phyloP scores from a whole-genome alignment of 495 filamentous ascomycete species.

The Penicillium waksmanii region DNA sequence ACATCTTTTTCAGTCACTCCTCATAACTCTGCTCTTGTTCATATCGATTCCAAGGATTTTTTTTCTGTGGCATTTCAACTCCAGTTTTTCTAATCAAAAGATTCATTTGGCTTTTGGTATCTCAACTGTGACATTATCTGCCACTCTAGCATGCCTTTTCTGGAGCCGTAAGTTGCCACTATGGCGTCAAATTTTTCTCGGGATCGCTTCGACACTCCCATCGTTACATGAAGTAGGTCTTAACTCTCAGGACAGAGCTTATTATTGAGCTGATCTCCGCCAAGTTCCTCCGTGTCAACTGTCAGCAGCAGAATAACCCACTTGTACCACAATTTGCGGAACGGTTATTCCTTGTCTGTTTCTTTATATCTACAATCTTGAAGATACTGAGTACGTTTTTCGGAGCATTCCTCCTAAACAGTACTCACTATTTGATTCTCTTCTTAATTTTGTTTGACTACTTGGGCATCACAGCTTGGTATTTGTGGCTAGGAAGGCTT shows the following conservation, averaged over 20 bases:
- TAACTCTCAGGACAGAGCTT: not conserved
- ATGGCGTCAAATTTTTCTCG: not conserved
- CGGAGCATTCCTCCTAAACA: not conserved
- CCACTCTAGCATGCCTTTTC: not conserved
- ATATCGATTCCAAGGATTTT: not conserved
- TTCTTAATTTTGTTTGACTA: not conserved
- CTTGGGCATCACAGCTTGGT: not conserved
- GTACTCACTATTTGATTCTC: not conserved
- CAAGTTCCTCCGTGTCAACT: not conserved
- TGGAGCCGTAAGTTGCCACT: not conserved
- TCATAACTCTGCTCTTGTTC: not conserved
- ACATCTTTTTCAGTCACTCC: not conserved
- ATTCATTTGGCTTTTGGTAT: not conserved
- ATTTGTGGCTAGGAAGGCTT: not conserved
- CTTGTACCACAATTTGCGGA: not conserved
- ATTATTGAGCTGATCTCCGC: not conserved
- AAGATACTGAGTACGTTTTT: not conserved
- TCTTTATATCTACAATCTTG: not conserved
- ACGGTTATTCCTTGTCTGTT: not conserved
- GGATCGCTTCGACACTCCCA: not conserved
- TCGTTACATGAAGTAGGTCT: not conserved
- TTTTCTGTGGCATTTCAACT: not conserved
- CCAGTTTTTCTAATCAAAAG: not conserved
- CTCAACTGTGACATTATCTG: not conserved
- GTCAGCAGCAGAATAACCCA: not conserved